Conservation (phyloP, 2,329 filamentous ascomycete genomes). For the Phaeosphaeriaceae sp. region DNA sequence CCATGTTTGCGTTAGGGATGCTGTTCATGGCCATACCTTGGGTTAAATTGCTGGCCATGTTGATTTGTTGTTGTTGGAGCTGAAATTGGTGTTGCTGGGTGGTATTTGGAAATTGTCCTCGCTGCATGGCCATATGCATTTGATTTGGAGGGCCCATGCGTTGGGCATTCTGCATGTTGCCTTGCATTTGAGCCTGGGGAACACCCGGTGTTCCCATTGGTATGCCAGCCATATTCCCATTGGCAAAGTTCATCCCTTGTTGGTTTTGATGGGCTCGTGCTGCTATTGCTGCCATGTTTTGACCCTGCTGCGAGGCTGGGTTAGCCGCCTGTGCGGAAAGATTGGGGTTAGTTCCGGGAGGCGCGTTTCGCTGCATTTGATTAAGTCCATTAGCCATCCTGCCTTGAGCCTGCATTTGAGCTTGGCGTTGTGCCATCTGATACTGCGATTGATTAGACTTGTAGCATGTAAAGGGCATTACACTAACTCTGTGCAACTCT, state of each 20-base stretch:
- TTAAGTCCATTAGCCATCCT: constrained; percentile 45
- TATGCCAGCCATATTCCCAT: constrained; percentile 58
- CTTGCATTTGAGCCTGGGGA: constrained; percentile 73
- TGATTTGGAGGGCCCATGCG: constrained; percentile 59
- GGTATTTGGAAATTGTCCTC: constrained; percentile 38
- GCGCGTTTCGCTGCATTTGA: constrained; percentile 53
- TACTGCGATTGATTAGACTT: constrained; percentile 35
- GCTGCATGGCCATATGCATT: constrained; percentile 49
- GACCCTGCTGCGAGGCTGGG: constrained; percentile 34
- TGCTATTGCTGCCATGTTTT: constrained; percentile 41
- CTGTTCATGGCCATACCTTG: constrained; percentile 41
- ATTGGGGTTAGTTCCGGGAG: constrained; percentile 43
- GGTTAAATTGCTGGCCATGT: constrained; percentile 43
- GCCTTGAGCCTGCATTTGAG: constrained; percentile 47
- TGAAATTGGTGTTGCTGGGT: constrained; percentile 46
- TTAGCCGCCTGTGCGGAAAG: constrained; percentile 40
- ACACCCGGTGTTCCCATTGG: constrained; percentile 64
- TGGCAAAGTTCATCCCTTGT: constrained; percentile 55
- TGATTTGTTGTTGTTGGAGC: constrained; percentile 48
- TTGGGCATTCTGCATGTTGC: constrained; percentile 61
- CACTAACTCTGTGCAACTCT: constrained; percentile 58
- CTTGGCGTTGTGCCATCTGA: constrained; percentile 46
- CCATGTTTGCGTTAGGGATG: constrained; percentile 46
- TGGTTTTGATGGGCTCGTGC: constrained; percentile 43
- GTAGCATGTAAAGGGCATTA: neutral